phyloP scores from a whole-genome alignment of 2,329 filamentous ascomycete genomes.

The Pseudogymnoascus sp. region DNA sequence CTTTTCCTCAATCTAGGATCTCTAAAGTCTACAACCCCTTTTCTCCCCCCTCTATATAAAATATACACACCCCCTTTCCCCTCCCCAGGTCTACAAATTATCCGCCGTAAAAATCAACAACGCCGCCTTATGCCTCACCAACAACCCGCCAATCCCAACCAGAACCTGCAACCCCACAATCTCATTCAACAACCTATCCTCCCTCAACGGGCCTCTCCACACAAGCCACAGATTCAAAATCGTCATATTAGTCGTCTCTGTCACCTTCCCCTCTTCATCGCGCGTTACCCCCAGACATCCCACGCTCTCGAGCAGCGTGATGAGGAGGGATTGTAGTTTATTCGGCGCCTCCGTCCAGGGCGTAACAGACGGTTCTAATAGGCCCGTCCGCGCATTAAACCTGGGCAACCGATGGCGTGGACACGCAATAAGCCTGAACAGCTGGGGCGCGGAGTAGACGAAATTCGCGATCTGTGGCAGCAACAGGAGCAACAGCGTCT shows the following conservation, averaged over 20 bases:
- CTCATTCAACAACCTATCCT: conserved; percentile 74
- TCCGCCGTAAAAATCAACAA: conserved; percentile 85
- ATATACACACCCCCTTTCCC: not conserved
- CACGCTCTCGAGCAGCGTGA: conserved; percentile 35
- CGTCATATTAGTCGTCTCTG: conserved; percentile 83
- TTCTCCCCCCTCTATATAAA: not conserved
- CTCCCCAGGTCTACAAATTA: conserved; percentile 64
- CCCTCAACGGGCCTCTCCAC: conserved; percentile 84
- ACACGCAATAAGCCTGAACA: conserved; percentile 85
- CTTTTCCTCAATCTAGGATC: too few species aligned
- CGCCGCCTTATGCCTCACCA: conserved; percentile 78
- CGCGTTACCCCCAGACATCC: conserved; percentile 51
- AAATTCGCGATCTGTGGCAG: conserved; percentile 97
- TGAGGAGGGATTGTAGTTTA: conserved; percentile 60
- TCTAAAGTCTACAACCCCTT: not conserved
- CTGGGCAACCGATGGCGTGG: conserved; percentile 84
- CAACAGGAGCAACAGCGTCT: conserved; percentile 85
- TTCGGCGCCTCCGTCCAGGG: conserved; percentile 68
- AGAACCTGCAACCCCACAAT: conserved; percentile 70
- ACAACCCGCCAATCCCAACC: conserved; percentile 73
- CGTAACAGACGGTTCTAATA: conserved; percentile 81
- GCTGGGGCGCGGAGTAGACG: conserved; percentile 82
- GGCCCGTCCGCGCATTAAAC: conserved; percentile 77
- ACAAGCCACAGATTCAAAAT: conserved; percentile 94
- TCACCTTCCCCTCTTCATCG: conserved; percentile 62